phyloP scores from a whole-genome alignment of 2,329 filamentous ascomycete species.

The Aspergillus fijiensis region DNA sequence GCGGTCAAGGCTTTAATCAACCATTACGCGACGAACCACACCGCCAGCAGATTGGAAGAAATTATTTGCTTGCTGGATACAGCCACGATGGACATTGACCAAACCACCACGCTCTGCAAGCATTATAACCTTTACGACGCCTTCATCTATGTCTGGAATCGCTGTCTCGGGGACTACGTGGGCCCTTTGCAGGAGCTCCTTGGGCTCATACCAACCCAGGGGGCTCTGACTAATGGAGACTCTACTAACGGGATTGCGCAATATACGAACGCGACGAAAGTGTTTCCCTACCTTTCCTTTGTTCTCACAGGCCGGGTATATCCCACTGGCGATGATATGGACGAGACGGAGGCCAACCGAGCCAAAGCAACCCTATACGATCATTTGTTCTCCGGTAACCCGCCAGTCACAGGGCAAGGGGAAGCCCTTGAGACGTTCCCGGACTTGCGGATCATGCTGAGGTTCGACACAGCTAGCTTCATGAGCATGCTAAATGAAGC shows the following conservation, averaged over 20 bases:
- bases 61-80: constrained; percentile 93
- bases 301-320: constrained; percentile 87
- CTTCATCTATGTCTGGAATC: constrained; percentile 95
- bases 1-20: constrained; percentile 83
- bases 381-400: constrained; percentile 84
- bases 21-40: constrained; percentile 74
- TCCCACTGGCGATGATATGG: constrained; percentile 74
- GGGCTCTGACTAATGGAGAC: constrained; percentile 38
- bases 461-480: constrained; percentile 87
- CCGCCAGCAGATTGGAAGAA: constrained; percentile 80
- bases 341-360: constrained; percentile 67
- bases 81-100: constrained; percentile 86
- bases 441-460: constrained; percentile 78
- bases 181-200: constrained; percentile 86
- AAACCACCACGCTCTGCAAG: constrained; percentile 86
- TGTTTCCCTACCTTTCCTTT: constrained; percentile 94
- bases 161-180: constrained; percentile 82
- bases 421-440: constrained; percentile 75
- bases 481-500: constrained; percentile 95
- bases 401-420: constrained; percentile 16
- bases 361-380: constrained; percentile 90
- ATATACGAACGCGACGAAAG: constrained; percentile 72
- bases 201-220: constrained; percentile 36
- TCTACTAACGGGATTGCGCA: constrained; percentile 57
- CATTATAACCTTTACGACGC: constrained; percentile 92